Conservation (phyloP, 2,329 filamentous ascomycete species). For the Setomelanomma holmii region DNA sequence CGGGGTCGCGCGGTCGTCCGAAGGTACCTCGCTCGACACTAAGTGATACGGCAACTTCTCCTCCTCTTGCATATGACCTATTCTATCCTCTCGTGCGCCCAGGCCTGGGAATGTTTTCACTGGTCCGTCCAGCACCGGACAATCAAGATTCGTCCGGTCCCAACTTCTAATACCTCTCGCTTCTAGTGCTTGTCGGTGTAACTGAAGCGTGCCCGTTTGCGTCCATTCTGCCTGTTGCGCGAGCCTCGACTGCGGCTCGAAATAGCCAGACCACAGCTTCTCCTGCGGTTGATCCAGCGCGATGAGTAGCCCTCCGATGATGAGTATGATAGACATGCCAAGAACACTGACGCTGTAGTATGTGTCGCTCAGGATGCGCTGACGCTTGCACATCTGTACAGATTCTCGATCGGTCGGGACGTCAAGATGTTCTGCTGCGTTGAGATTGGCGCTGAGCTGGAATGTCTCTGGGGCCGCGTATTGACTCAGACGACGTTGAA, state of each 20-base stretch:
- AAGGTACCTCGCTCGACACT: not conserved
- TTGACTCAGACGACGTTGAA: constrained; percentile 27
- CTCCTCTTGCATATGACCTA: not conserved
- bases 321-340: constrained; percentile 28
- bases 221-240: constrained; percentile 27
- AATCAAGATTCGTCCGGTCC: constrained; percentile 18
- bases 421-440: constrained; percentile 11
- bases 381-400: constrained; percentile 16
- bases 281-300: constrained; percentile 15
- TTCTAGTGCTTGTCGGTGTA: constrained; percentile 24
- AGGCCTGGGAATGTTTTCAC: not conserved
- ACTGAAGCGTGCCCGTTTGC: constrained; percentile 18
- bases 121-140: constrained; percentile 18
- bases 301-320: constrained; percentile 24
- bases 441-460: constrained; percentile 15
- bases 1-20: too few relatives aligned
- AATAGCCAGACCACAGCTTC: constrained; percentile 18
- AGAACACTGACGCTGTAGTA: constrained; percentile 28
- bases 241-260: constrained; percentile 19
- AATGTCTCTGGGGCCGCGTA: constrained; percentile 21
- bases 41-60: constrained; percentile 1
- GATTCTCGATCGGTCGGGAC: constrained; percentile 15
- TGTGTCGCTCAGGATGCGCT: constrained; percentile 22
- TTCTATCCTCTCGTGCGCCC: not conserved
- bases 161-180: constrained; percentile 20